Evolutionary conservation across 306 rosid species (phyloP).

Genomic region (Mimosa bimucronata): DNA sequence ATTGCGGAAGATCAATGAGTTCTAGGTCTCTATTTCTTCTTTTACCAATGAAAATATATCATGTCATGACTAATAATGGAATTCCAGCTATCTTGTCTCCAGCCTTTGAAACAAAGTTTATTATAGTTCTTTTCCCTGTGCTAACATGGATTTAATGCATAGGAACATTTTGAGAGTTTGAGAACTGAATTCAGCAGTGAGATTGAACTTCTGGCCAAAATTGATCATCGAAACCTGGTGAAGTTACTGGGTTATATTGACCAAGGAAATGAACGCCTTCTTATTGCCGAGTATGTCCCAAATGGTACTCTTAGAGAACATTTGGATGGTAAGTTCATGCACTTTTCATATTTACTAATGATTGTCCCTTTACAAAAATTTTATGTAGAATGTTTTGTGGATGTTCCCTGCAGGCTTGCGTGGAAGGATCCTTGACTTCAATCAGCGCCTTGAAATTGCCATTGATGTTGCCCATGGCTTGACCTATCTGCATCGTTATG

Average conservation of each 20-base stretch:
- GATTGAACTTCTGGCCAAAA: slow-evolving; percentile 87
- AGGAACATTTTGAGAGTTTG: slow-evolving; percentile 81
- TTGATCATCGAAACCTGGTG: slow-evolving; percentile 92
- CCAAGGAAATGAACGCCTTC: slow-evolving; percentile 80
- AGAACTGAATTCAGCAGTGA: slow-evolving; percentile 86
- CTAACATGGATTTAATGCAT: slow-evolving; percentile 38
- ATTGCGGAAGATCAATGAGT: not conserved
- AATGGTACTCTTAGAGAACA: slow-evolving; percentile 96
- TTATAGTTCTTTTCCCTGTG: slow-evolving; percentile 21
- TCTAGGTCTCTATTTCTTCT: not conserved
- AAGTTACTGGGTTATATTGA: slow-evolving; percentile 88
- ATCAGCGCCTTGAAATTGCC: slow-evolving; percentile 93
- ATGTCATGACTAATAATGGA: not conserved
- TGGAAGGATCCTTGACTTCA: slow-evolving; percentile 81
- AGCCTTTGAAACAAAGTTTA: not conserved
- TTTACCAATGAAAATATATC: not conserved
- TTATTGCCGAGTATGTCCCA: slow-evolving; percentile 84
- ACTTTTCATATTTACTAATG: slow-evolving; percentile 8
- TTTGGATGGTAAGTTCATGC: slow-evolving; percentile 77
- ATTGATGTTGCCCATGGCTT: slow-evolving; percentile 97
- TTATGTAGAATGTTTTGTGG: slow-evolving; percentile 15
- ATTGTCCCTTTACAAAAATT: slow-evolving; percentile 30
- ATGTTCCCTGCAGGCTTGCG: slow-evolving; percentile 61
- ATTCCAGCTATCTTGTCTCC: not conserved
- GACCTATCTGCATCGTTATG: slow-evolving; percentile 85